A percentile compares a stretch with the other conserved stretches of the same genome.
Evolutionary conservation across 2,329 filamentous ascomycete species (phyloP).

Genomic region (Colletotrichum tanaceti): DNA sequence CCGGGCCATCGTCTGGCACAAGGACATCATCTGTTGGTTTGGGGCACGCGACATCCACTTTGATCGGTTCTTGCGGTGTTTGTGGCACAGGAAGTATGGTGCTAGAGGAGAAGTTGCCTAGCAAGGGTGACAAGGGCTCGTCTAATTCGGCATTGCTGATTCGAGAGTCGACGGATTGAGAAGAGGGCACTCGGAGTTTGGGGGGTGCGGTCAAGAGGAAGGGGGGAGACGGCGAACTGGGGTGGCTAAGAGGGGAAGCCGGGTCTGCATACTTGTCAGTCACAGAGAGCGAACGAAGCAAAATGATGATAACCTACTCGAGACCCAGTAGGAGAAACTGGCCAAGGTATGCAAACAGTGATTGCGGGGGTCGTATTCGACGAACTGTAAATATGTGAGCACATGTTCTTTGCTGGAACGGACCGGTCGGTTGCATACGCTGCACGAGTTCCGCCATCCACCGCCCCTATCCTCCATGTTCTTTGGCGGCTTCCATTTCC

Average conservation of each 20-base stretch:
- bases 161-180: constrained; percentile 86
- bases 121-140: constrained; percentile 67
- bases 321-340: constrained; percentile 95
- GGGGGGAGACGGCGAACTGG: constrained; percentile 76
- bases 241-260: constrained; percentile 61
- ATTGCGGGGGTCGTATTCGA: constrained; percentile 95
- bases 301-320: constrained; percentile 66
- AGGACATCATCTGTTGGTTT: constrained; percentile 87
- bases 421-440: constrained; percentile 64
- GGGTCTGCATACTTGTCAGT: constrained; percentile 54
- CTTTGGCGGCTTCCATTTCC: constrained; percentile 97
- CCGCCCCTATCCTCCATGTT: constrained; percentile 82
- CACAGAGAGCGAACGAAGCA: constrained; percentile 5
- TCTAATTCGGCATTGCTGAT: constrained; percentile 78
- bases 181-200: constrained; percentile 84
- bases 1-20: constrained; percentile 88
- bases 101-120: constrained; percentile 45
- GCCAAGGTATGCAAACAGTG: constrained; percentile 90
- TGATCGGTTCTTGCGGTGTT: constrained; percentile 67
- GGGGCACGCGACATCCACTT: constrained; percentile 88
- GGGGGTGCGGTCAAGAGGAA: constrained; percentile 79
- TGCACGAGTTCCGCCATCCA: constrained; percentile 96
- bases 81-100: constrained; percentile 40
- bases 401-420: constrained; percentile 23
- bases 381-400: constrained; percentile 70